Conservation (phyloP, 441 rosid species). For the Eutrema salsugineum region DNA sequence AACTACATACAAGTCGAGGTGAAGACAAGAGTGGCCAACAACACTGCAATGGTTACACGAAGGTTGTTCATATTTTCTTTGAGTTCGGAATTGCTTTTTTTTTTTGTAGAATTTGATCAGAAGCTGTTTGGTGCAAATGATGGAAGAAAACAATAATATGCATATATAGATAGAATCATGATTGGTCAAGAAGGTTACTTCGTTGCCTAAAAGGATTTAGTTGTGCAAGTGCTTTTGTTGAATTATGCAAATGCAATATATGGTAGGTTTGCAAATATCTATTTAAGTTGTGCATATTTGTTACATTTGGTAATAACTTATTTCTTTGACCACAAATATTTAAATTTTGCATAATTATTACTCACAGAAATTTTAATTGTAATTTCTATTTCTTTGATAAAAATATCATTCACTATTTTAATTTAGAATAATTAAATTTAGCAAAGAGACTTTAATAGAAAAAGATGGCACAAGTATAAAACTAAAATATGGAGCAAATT, state of each 20-base stretch:
- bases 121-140: background rate
- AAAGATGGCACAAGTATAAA: too few relatives aligned
- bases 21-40: slow-evolving; percentile 1
- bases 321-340: too few relatives aligned
- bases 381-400: too few relatives aligned
- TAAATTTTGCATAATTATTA: too few relatives aligned
- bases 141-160: background rate
- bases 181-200: background rate
- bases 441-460: too few relatives aligned
- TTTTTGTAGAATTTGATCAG: background rate
- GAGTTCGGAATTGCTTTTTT: background rate
- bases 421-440: too few relatives aligned
- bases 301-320: background rate
- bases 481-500: too few relatives aligned
- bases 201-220: background rate
- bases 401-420: too few relatives aligned
- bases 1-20: background rate
- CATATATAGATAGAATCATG: background rate
- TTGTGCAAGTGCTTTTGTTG: background rate
- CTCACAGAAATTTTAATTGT: too few relatives aligned
- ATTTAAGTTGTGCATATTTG: background rate
- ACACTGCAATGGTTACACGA: background rate
- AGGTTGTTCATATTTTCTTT: slow-evolving; percentile 7
- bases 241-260: background rate
- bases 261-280: background rate